Conservation (phyloP, 495 filamentous ascomycete species). For the Aspergillus mulundensis region DNA sequence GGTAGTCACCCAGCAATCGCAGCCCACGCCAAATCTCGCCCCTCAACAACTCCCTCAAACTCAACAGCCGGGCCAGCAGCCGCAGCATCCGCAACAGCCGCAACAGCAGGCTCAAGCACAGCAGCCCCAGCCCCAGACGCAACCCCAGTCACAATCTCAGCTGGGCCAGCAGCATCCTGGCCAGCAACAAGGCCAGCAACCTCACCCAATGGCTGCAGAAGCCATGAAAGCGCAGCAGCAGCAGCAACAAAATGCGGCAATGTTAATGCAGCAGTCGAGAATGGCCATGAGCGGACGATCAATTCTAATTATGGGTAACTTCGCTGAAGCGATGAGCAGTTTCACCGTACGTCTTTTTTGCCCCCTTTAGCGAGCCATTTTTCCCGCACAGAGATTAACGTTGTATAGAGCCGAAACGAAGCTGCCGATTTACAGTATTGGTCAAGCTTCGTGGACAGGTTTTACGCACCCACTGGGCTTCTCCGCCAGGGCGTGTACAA, state of each 20-base stretch:
- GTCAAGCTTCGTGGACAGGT: conserved; percentile 68
- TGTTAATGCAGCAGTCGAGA: conserved; percentile 49
- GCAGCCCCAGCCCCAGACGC: conserved; percentile 24
- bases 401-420: conserved; percentile 48
- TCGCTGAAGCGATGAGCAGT: conserved; percentile 65
- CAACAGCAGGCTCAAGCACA: conserved; percentile 37
- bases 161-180: conserved; percentile 27
- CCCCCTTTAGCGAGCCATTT: not conserved
- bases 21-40: conserved; percentile 43
- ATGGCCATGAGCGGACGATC: conserved; percentile 54
- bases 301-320: conserved; percentile 61
- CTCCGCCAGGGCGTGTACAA: conserved; percentile 61
- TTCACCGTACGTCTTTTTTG: conserved; percentile 49
- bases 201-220: conserved; percentile 38
- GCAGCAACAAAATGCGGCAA: conserved; percentile 39
- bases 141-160: conserved; percentile 26
- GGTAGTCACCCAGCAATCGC: conserved; percentile 42
- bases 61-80: conserved; percentile 36
- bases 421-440: conserved; percentile 65
- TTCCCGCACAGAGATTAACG: not conserved
- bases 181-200: conserved; percentile 39
- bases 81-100: conserved; percentile 31
- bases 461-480: conserved; percentile 68
- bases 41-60: conserved; percentile 28
- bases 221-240: conserved; percentile 39